Percentiles rank a stretch among this genome's conserved stretches.
Evolutionary conservation across 306 rosid species (phyloP).

Genomic region (Pyrus communis): DNA sequence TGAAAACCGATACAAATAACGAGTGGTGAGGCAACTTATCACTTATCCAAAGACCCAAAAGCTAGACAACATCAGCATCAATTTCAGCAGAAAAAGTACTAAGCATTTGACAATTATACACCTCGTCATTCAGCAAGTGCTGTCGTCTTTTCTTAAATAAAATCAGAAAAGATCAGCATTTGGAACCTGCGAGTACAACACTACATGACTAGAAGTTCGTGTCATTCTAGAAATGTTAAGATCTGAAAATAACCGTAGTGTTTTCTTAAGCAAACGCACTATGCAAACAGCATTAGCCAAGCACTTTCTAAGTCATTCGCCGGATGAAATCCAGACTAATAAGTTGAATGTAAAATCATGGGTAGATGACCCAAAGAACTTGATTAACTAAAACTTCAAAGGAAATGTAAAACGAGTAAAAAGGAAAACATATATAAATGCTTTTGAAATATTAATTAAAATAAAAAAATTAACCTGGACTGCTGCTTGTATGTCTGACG

Average conservation of each 20-base stretch:
- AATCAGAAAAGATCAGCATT: neutral
- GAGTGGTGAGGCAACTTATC: neutral
- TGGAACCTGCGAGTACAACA: neutral
- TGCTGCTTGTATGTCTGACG: slow-evolving; percentile 90
- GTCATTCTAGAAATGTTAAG: neutral
- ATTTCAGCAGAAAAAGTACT: neutral
- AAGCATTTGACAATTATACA: neutral
- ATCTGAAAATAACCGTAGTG: neutral
- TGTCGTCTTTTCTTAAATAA: neutral
- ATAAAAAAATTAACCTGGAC: slow-evolving; percentile 58
- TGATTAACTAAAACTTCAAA: neutral
- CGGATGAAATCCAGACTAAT: neutral
- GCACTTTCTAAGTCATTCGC: neutral
- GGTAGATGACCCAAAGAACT: neutral
- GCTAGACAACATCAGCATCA: neutral
- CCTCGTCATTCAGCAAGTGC: neutral
- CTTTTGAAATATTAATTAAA: neutral
- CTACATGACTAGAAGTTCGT: neutral
- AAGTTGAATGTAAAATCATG: neutral
- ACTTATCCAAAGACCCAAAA: neutral
- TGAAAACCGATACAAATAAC: neutral
- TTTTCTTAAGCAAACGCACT: neutral
- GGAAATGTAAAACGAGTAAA: neutral
- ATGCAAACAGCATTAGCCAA: neutral
- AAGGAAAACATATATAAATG: neutral